Conservation (phyloP, 306 rosid genomes). For the Dicorynia guianensis region DNA sequence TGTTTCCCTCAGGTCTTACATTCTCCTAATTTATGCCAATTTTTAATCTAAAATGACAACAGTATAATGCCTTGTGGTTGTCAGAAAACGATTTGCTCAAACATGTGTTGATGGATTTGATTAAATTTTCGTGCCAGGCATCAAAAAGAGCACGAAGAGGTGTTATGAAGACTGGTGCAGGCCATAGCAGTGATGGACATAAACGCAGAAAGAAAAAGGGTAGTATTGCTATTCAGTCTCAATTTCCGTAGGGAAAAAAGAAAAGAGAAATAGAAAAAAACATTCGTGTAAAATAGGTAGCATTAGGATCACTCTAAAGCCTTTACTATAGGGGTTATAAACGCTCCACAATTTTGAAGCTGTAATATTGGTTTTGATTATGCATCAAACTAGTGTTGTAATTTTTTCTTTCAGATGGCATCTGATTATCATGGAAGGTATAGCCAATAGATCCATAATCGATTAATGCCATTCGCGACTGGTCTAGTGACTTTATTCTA, state of each 20-base stretch:
- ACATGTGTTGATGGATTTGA: no score
- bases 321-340: neutral
- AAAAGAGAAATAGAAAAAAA: no score
- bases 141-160: slow-evolving; percentile 50
- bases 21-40: slow-evolving; percentile 13
- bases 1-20: neutral
- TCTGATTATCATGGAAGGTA: neutral
- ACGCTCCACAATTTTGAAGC: slow-evolving; percentile 53
- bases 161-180: slow-evolving; percentile 46
- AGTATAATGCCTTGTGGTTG: no score
- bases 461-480: no score
- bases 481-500: no score
- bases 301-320: no score
- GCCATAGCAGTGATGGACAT: slow-evolving; percentile 42
- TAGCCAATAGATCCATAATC: no score
- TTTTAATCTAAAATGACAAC: neutral
- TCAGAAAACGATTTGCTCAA: neutral
- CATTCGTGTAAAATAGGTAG: no score
- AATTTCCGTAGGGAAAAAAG: no score
- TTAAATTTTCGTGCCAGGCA: slow-evolving; percentile 47
- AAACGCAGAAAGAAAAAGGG: slow-evolving; percentile 51
- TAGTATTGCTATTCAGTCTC: slow-evolving; percentile 29
- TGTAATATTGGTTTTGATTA: slow-evolving; percentile 4
- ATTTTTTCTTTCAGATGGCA: slow-evolving; percentile 1
- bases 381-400: neutral